Percentiles rank a stretch among this genome's conserved stretches.
These are phyloP conservation scores for Penicillium canariense DNA, from an alignment of 495 filamentous ascomycete genomes.

Conservation along the genomic window DNA sequence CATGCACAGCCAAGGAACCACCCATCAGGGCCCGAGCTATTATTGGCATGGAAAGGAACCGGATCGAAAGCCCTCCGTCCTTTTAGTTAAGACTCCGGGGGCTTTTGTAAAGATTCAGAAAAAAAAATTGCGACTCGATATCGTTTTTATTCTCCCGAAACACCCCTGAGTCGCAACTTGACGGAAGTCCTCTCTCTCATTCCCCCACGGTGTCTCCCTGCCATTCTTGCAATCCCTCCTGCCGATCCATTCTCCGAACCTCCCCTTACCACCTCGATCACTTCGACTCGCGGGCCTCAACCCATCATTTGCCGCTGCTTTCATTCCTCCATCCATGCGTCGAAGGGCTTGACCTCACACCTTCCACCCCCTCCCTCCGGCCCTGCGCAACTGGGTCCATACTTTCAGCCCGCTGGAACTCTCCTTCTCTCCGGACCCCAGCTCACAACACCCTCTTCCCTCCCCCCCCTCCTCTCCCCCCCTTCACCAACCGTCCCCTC, in stretches of 20 bases:
- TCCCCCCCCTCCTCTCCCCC: slow-evolving; percentile 7
- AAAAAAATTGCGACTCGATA: background rate
- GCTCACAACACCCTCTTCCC: slow-evolving; percentile 2
- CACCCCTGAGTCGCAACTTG: background rate
- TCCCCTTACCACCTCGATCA: slow-evolving; percentile 13
- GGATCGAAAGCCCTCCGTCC: slow-evolving; percentile 16
- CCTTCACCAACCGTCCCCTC: slow-evolving; percentile 6
- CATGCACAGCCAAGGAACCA: slow-evolving; percentile 17
- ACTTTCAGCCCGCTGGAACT: background rate
- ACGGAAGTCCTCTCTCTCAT: slow-evolving; percentile 9
- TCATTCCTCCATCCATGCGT: slow-evolving; percentile 23
- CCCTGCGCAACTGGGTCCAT: background rate
- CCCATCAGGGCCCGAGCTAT: slow-evolving; percentile 13
- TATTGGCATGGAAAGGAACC: slow-evolving; percentile 24
- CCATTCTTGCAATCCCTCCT: slow-evolving; percentile 43
- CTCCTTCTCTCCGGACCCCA: background rate
- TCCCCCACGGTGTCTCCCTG: slow-evolving; percentile 14
- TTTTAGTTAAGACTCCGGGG: background rate
- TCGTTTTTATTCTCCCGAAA: background rate
- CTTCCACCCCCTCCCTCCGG: background rate
- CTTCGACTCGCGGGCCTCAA: background rate
- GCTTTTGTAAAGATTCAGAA: background rate
- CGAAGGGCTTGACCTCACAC: slow-evolving; percentile 17
- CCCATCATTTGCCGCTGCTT: background rate
- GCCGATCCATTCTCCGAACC: slow-evolving; percentile 43